Base-by-base conservation (phyloP, 129 eudicot genomes). In the Solidago caesia region DNA sequence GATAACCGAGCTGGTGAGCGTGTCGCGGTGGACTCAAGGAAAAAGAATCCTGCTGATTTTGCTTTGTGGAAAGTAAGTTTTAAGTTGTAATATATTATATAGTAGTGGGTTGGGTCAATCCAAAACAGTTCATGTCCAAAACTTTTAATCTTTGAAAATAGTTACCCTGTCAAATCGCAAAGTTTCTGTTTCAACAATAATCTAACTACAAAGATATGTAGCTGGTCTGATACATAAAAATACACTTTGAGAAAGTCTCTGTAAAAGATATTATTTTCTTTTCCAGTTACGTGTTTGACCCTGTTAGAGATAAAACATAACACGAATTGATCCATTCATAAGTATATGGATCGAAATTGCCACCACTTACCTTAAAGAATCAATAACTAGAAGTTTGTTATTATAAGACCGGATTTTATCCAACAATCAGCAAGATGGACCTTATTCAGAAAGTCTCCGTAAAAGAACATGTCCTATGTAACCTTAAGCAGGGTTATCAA, bases 1-100 rank as follows among this genome's bases (percentile, higher is more conserved):
- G 97, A 91, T 80, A 95, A 95, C 74, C 87, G 99, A 72, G 96
- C 99, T 44, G 99, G 99, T 66, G 97, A 95, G 58, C 82, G 99
- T 70, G 99, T 95, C 63, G 86, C 88, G 67, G 92, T 95, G 27
- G 95, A 95, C 84, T 82, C 92, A 0, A 85, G 99, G 82, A 95
- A 95, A 88, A 87, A 79, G 74, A 89, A 91, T 73, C 96, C 99
- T 16, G 97, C 96, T 82, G 99, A 95, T 84, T 95, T 95, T 72
- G 96, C 97, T 81, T 80, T 95, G n/a, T 95, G 99, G 99, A 95
- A 95, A 79, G 99, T 95, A 78, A 82, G 88, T 72, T 72, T 44
- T 29, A 27, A 29, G 26, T 46, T 5, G 14, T 46, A 29, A 6
- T 4, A 9, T 29, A 15, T 21, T 64, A 4, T 41, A 39, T 41